Percentiles rank a stretch among this genome's conserved stretches.
phyloP scores from a whole-genome alignment of 805 yeast genomes.

The Lipomyces mesembrius region DNA sequence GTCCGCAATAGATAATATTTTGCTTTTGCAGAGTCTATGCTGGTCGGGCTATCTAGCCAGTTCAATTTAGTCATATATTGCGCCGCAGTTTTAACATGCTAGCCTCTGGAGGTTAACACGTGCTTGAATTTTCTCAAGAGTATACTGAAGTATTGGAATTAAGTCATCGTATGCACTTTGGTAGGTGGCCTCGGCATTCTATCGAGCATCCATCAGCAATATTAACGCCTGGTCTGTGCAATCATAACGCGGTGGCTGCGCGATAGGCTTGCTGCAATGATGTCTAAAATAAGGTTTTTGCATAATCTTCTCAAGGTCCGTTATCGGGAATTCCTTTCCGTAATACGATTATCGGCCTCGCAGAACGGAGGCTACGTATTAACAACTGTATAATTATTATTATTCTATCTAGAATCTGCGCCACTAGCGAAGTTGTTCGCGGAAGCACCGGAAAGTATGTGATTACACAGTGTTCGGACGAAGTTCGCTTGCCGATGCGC shows the following conservation, averaged over 20 bases:
- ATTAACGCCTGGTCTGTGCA: conserved; percentile 1
- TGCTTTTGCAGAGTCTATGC: too few relatives aligned
- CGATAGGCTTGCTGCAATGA: conserved; percentile 1
- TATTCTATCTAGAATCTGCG: background rate
- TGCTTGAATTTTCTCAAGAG: too few relatives aligned
- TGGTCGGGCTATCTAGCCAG: too few relatives aligned
- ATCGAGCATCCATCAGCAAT: background rate
- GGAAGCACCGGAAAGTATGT: background rate
- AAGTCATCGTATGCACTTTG: background rate
- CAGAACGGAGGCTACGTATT: background rate
- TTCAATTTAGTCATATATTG: too few relatives aligned
- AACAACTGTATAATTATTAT: background rate
- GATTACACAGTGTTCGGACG: background rate
- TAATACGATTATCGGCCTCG: background rate
- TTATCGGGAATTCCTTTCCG: background rate
- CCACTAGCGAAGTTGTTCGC: background rate
- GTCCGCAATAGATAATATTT: too few relatives aligned
- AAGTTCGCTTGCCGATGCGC: conserved; percentile 2
- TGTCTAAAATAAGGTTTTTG: background rate
- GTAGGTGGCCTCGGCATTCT: background rate
- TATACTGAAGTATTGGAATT: background rate
- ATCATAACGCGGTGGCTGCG: background rate
- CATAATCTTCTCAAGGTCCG: too few relatives aligned
- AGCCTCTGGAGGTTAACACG: too few relatives aligned
- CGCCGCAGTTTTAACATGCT: too few relatives aligned